Evolutionary conservation across 2,329 filamentous ascomycete species (phyloP).

Genomic region (Penicillium olsonii): DNA sequence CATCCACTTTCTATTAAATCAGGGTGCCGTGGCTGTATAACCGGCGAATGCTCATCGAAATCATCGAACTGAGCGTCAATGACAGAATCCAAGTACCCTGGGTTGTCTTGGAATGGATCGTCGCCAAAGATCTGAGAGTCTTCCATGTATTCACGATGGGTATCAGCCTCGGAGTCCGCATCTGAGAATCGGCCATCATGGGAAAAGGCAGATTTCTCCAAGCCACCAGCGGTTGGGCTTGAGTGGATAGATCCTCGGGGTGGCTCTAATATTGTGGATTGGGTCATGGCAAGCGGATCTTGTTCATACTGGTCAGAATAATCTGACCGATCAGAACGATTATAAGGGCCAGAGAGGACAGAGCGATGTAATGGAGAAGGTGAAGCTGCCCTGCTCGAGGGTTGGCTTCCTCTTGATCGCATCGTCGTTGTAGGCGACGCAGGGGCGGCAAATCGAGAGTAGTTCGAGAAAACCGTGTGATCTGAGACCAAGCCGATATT

Average conservation of each 20-base stretch:
- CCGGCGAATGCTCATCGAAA: constrained; percentile 30
- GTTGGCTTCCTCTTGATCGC: constrained; percentile 34
- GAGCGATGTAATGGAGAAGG: constrained; percentile 27
- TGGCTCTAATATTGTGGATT: constrained; percentile 41
- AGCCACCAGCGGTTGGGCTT: neutral
- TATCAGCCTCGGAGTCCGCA: constrained; percentile 41
- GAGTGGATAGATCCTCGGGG: constrained; percentile 14
- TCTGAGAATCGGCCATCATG: constrained; percentile 46
- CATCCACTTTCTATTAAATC: constrained; percentile 9
- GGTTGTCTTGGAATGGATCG: constrained; percentile 38
- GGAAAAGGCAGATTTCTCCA: constrained; percentile 37
- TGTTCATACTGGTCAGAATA: constrained; percentile 23
- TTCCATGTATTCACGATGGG: constrained; percentile 26
- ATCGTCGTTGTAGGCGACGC: constrained; percentile 36
- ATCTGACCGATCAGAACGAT: neutral
- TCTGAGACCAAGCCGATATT: constrained; percentile 51
- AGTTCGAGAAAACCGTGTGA: constrained; percentile 50
- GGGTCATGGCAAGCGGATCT: constrained; percentile 36
- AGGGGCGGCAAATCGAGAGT: constrained; percentile 40
- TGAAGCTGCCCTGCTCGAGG: constrained; percentile 31
- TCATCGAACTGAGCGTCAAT: constrained; percentile 39
- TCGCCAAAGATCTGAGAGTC: constrained; percentile 31
- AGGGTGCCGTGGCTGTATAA: constrained; percentile 11
- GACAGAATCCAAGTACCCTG: constrained; percentile 41
- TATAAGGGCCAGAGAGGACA: neutral